Evolutionary conservation across 179 eudicot species (phyloP).

Genomic region (Silene vulgaris): DNA sequence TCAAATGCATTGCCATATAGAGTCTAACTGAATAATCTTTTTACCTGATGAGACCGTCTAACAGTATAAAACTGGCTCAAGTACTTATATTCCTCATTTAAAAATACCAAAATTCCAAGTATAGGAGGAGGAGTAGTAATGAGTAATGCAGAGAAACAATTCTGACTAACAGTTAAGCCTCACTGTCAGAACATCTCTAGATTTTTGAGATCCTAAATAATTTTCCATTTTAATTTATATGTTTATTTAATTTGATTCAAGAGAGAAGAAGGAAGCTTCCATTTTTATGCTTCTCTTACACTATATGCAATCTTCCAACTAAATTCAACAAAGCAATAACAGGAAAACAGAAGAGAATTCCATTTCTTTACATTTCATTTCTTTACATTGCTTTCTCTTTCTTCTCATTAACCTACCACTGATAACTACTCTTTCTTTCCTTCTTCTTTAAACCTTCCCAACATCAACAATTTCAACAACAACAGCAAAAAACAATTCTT

Average conservation of each 20-base stretch:
- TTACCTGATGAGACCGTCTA: no score
- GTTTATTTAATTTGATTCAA: background rate
- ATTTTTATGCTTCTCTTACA: constrained; percentile 31
- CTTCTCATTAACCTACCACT: constrained; percentile 38
- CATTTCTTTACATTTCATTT: background rate
- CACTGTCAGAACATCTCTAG: no score
- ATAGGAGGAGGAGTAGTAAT: no score
- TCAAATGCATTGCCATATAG: no score
- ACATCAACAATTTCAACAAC: constrained; percentile 25
- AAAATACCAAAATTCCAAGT: no score
- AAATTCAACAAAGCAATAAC: constrained; percentile 20
- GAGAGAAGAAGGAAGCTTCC: constrained; percentile 32
- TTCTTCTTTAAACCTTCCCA: constrained; percentile 35
- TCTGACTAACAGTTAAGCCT: no score
- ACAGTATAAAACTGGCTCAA: no score
- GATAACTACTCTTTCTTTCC: constrained; percentile 34
- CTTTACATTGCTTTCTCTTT: constrained; percentile 13
- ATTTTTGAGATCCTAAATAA: constrained; percentile 5
- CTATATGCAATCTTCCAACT: constrained; percentile 21
- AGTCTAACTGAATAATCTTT: no score
- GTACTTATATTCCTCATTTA: no score
- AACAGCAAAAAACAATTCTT: constrained; percentile 15
- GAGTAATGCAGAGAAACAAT: no score
- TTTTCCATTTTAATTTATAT: no score
- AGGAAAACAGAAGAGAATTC: background rate